Conservation (phyloP, 2,329 filamentous ascomycete genomes). For the Trichoderma citrinoviride region DNA sequence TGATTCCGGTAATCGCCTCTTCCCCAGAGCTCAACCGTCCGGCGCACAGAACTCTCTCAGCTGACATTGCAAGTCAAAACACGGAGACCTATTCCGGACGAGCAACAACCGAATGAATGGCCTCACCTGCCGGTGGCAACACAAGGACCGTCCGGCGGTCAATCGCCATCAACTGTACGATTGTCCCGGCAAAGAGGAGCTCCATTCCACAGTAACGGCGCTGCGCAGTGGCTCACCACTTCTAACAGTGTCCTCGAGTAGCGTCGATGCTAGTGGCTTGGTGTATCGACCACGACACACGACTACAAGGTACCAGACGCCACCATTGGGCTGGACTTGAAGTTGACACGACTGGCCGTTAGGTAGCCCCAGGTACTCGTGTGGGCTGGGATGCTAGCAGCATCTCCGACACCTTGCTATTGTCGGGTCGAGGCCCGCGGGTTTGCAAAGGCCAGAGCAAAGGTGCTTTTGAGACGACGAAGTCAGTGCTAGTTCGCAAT, state of each 20-base stretch:
- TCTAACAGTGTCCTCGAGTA: background rate
- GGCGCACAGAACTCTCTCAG: background rate
- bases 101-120: background rate
- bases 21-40: too few species aligned
- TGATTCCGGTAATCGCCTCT: too few species aligned
- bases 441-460: background rate
- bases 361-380: slow-evolving; percentile 2
- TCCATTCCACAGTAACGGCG: background rate
- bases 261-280: slow-evolving; percentile 18
- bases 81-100: background rate
- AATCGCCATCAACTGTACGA: background rate
- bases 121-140: background rate
- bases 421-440: slow-evolving; percentile 4
- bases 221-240: slow-evolving; percentile 6
- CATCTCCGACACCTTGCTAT: slow-evolving; percentile 3
- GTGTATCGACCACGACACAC: background rate
- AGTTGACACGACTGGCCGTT: background rate
- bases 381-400: background rate
- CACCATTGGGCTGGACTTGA: background rate
- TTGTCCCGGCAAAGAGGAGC: background rate
- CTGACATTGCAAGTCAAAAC: background rate
- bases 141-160: slow-evolving; percentile 1
- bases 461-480: background rate
- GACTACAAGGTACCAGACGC: background rate
- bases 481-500: background rate